phyloP scores from a whole-genome alignment of 2,329 filamentous ascomycete genomes.

The Fusarium palustre region DNA sequence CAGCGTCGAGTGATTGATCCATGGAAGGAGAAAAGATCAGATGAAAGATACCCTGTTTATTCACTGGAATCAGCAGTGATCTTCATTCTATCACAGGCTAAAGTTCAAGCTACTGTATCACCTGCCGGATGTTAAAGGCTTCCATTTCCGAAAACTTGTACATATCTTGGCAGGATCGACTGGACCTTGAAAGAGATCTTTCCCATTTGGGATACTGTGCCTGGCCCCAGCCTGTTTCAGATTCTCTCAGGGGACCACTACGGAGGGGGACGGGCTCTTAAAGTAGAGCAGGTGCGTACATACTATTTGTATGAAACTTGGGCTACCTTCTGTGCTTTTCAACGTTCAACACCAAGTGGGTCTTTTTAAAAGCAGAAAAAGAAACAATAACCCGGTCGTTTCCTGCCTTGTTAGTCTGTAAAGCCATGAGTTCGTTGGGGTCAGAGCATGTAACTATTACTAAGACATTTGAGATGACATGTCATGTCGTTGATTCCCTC shows the following conservation, averaged over 20 bases:
- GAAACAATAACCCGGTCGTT: slow-evolving; percentile 25
- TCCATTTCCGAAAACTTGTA: background rate
- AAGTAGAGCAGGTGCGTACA: background rate
- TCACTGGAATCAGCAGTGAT: slow-evolving; percentile 23
- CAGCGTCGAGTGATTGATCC: background rate
- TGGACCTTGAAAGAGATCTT: slow-evolving; percentile 26
- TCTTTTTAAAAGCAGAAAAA: slow-evolving; percentile 11
- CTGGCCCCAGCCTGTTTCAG: slow-evolving; percentile 41
- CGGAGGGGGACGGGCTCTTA: background rate
- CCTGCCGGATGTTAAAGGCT: background rate
- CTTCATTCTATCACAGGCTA: slow-evolving; percentile 14
- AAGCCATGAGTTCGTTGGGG: slow-evolving; percentile 10
- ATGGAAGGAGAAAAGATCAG: slow-evolving; percentile 11
- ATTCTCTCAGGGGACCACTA: slow-evolving; percentile 25
- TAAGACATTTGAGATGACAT: slow-evolving; percentile 10
- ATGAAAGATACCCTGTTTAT: slow-evolving; percentile 4
- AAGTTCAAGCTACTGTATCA: background rate
- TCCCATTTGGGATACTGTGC: slow-evolving; percentile 12
- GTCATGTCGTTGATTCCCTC: slow-evolving; percentile 21
- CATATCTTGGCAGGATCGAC: slow-evolving; percentile 8
- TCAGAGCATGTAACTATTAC: no score
- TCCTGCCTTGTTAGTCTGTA: background rate
- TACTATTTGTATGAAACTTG: slow-evolving; percentile 32
- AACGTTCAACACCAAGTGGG: slow-evolving; percentile 22
- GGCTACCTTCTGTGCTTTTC: slow-evolving; percentile 7